These are phyloP conservation scores for Phytopythium delawarense DNA, from an alignment of 352 stramenopile genomes.

Conservation along the genomic window DNA sequence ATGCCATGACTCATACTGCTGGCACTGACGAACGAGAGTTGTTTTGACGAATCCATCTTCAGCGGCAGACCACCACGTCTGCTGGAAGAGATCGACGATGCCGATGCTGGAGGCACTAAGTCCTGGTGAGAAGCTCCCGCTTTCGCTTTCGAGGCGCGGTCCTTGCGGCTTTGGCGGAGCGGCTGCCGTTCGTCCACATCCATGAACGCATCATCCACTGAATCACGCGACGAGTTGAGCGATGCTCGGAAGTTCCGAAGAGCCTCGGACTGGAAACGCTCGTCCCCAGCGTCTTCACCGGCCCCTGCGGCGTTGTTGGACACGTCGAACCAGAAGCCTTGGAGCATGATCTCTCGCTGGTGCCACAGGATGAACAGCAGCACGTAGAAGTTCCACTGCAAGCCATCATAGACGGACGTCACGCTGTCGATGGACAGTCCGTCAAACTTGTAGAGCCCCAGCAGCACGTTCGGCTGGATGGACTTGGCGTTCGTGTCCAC, in stretches of 20 bases:
- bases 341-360: constrained; percentile 67
- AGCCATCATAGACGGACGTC: constrained; percentile 51
- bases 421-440: constrained; percentile 48
- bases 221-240: constrained; percentile 63
- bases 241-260: constrained; percentile 38
- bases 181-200: constrained; percentile 17
- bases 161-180: neutral
- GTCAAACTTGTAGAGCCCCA: constrained; percentile 87
- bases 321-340: constrained; percentile 68
- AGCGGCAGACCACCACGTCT: neutral
- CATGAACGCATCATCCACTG: constrained; percentile 69
- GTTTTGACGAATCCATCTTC: neutral
- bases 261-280: constrained; percentile 40
- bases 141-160: neutral
- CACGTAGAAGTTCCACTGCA: constrained; percentile 86
- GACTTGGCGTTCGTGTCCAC: constrained; percentile 44
- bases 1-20: neutral
- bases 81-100: constrained; percentile 3
- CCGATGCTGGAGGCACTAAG: neutral
- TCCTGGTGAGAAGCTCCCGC: neutral
- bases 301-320: constrained; percentile 10
- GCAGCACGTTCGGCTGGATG: constrained; percentile 75
- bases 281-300: constrained; percentile 19
- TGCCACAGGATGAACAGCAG: constrained; percentile 79
- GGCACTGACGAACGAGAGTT: neutral